Conservation (phyloP, 306 rosid genomes). For the Cercis canadensis region DNA sequence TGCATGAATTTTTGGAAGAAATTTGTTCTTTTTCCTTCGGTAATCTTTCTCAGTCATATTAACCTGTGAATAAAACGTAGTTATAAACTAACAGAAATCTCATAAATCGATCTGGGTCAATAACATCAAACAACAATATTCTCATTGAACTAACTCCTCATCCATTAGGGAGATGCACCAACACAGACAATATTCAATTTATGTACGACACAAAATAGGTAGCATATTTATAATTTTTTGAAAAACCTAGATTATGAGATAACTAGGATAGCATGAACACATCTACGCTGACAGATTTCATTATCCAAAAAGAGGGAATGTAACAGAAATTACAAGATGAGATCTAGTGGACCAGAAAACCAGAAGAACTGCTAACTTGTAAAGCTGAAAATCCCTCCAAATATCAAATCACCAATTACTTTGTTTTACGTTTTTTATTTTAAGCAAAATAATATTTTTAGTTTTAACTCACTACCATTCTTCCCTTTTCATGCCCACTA, state of each 20-base stretch:
- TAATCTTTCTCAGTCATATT: slow-evolving; percentile 98
- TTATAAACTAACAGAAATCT: slow-evolving; percentile 23
- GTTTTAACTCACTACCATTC: background rate
- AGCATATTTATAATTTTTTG: background rate
- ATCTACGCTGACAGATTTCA: slow-evolving; percentile 12
- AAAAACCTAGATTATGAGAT: slow-evolving; percentile 11
- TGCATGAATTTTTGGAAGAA: slow-evolving; percentile 96
- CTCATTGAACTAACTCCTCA: slow-evolving; percentile 4
- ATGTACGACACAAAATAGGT: slow-evolving; percentile 9
- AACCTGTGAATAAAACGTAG: slow-evolving; percentile 63
- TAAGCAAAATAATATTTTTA: slow-evolving; percentile 9
- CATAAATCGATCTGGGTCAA: slow-evolving; percentile 10
- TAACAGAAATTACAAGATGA: slow-evolving; percentile 11
- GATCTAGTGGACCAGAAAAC: slow-evolving; percentile 1
- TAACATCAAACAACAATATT: slow-evolving; percentile 19
- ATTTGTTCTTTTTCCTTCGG: slow-evolving; percentile 96
- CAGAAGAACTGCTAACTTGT: slow-evolving; percentile 1
- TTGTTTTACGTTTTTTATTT: background rate
- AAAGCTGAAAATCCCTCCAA: slow-evolving; percentile 5
- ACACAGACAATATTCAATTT: background rate
- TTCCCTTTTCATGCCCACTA: slow-evolving; percentile 7
- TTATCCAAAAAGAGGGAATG: background rate
- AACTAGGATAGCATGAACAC: slow-evolving; percentile 17
- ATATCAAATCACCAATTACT: slow-evolving; percentile 11
- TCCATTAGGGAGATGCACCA: background rate